Percentiles rank a stretch among this genome's conserved stretches.
Evolutionary conservation across 257 asterid genomes (phyloP).

Genomic region (Thymus mandschuricus): DNA sequence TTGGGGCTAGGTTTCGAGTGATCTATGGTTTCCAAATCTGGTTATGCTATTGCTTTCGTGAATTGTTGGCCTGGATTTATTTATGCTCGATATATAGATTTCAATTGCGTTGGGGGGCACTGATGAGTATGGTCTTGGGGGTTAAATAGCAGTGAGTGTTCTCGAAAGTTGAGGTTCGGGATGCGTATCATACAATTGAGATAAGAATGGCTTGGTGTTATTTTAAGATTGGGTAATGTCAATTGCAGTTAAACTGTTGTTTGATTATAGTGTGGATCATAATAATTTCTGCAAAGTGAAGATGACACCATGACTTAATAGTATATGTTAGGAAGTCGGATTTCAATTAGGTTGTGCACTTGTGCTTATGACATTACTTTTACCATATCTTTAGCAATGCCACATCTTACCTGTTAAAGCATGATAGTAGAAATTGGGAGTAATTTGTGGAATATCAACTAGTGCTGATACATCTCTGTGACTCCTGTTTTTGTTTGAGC

Average conservation of each 20-base stretch:
- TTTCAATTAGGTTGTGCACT: background rate
- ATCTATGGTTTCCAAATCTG: background rate
- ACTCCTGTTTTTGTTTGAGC: background rate
- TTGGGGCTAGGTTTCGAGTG: slow-evolving; percentile 3
- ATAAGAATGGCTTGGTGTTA: slow-evolving; percentile 1
- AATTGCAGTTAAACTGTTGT: background rate
- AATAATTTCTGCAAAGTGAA: background rate
- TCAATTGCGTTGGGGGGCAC: too few species aligned
- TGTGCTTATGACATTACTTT: too few species aligned
- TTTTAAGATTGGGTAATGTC: background rate
- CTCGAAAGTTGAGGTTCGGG: background rate
- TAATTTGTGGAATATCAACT: background rate
- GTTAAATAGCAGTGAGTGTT: background rate
- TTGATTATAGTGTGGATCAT: background rate
- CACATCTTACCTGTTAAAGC: too few species aligned
- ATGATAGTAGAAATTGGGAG: background rate
- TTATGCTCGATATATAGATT: too few species aligned
- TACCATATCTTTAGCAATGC: too few species aligned
- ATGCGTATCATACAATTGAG: background rate
- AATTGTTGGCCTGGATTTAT: slow-evolving; percentile 8
- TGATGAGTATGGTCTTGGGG: too few species aligned
- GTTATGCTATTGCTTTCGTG: background rate
- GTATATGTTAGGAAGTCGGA: background rate
- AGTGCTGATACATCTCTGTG: background rate
- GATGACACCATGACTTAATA: background rate